Percentiles rank a stretch among this genome's conserved stretches.
Conservation (phyloP, 2,329 filamentous ascomycete genomes). For the Alternaria brassicicola region DNA sequence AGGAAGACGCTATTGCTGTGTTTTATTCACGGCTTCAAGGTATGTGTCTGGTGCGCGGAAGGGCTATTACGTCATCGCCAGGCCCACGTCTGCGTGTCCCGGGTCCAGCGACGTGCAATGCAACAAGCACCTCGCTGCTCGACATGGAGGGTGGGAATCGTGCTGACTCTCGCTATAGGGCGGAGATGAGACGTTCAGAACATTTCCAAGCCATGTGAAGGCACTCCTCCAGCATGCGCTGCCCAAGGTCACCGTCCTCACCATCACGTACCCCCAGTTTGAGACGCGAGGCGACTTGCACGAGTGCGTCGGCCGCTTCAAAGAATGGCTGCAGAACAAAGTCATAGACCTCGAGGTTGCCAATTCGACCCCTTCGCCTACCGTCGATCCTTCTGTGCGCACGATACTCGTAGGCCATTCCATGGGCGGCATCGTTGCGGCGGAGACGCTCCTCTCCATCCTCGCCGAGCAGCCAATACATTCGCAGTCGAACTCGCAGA, state of each 20-base stretch:
- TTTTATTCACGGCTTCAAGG: slow-evolving; percentile 90
- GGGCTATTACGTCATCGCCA: slow-evolving; percentile 5
- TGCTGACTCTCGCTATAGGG: slow-evolving; percentile 58
- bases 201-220: slow-evolving; percentile 75
- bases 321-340: slow-evolving; percentile 84
- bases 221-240: slow-evolving; percentile 68
- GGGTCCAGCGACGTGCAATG: neutral
- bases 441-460: slow-evolving; percentile 81
- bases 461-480: slow-evolving; percentile 59
- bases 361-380: slow-evolving; percentile 79
- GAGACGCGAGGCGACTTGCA: slow-evolving; percentile 80
- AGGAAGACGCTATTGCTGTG: slow-evolving; percentile 81
- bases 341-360: slow-evolving; percentile 94
- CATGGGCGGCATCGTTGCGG: slow-evolving; percentile 89
- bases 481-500: slow-evolving; percentile 44
- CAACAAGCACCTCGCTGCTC: neutral
- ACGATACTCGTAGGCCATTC: slow-evolving; percentile 85
- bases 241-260: slow-evolving; percentile 70
- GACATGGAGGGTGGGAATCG: neutral
- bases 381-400: slow-evolving; percentile 82
- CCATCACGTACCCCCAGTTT: slow-evolving; percentile 78
- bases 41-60: slow-evolving; percentile 47
- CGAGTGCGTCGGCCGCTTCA: slow-evolving; percentile 73
- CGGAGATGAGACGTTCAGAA: slow-evolving; percentile 76
- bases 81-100: neutral